Conservation (phyloP, 352 stramenopile genomes). For the Phytophthora litchii region DNA sequence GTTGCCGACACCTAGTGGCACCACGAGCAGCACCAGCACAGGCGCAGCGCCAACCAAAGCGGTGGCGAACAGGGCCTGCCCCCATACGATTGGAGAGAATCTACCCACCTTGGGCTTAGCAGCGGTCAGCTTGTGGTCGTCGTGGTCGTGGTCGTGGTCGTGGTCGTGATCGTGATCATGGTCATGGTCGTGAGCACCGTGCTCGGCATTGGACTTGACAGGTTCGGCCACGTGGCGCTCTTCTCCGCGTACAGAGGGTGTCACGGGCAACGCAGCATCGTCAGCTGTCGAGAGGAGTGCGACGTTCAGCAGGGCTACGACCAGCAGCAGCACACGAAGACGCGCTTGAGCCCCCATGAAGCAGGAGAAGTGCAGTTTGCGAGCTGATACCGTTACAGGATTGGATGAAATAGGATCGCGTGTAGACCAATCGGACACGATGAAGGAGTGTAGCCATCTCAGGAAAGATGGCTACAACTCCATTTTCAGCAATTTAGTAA, state of each 20-base stretch:
- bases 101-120: constrained; percentile 20
- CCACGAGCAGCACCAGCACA: constrained; percentile 71
- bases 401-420: constrained; percentile 13
- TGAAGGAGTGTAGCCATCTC: background rate
- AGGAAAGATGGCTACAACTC: background rate
- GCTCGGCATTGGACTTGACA: constrained; percentile 10
- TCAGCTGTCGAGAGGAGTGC: constrained; percentile 21
- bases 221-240: constrained; percentile 13
- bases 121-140: constrained; percentile 25
- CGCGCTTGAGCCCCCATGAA: constrained; percentile 17
- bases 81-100: constrained; percentile 61
- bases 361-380: constrained; percentile 14
- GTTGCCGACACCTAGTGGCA: constrained; percentile 64
- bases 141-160: constrained; percentile 25
- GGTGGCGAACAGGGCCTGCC: constrained; percentile 71
- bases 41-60: constrained; percentile 73
- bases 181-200: constrained; percentile 27
- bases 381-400: background rate
- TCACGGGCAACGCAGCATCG: constrained; percentile 8
- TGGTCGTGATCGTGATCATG: constrained; percentile 38
- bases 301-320: constrained; percentile 16
- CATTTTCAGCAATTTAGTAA: background rate
- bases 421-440: background rate
- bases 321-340: constrained; percentile 27
- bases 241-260: constrained; percentile 12